A percentile compares a stretch with the other conserved stretches of the same genome.
Evolutionary conservation across 495 filamentous ascomycete species (phyloP).

Genomic region (Podospora fimiseda): DNA sequence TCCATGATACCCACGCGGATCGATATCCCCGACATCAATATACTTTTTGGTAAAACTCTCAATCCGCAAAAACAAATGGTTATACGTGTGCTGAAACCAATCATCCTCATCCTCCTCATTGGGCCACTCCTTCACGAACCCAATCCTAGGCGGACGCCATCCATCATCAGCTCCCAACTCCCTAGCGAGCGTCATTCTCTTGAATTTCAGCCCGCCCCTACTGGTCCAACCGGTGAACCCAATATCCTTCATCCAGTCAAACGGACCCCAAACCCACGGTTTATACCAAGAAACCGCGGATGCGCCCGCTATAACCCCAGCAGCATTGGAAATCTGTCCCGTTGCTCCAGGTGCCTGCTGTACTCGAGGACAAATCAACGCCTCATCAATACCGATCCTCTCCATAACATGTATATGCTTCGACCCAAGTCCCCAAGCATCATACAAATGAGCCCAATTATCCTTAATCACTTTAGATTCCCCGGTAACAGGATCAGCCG

Average conservation of each 20-base stretch:
- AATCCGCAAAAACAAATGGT: slow-evolving; percentile 8
- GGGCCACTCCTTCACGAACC: slow-evolving; percentile 8
- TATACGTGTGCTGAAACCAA: slow-evolving; percentile 20
- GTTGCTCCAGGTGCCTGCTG: no score
- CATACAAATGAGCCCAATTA: background rate
- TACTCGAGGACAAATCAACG: slow-evolving; percentile 2
- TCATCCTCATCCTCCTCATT: slow-evolving; percentile 1
- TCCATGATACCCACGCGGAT: background rate
- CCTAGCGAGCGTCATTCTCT: background rate
- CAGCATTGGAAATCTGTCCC: no score
- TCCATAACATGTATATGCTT: background rate
- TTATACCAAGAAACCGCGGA: background rate
- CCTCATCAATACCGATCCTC: slow-evolving; percentile 10
- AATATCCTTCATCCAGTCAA: background rate
- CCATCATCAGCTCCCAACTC: background rate
- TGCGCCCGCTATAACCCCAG: no score
- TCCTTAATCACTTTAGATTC: background rate
- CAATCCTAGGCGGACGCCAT: slow-evolving; percentile 16
- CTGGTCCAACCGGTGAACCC: background rate
- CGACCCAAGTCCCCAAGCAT: background rate
- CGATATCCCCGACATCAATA: slow-evolving; percentile 13
- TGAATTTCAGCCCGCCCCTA: background rate
- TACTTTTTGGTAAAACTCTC: slow-evolving; percentile 5
- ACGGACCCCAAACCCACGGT: background rate
- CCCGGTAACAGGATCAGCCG: no score